Conservation (phyloP, 495 filamentous ascomycete species). For the Cercophora samala region DNA sequence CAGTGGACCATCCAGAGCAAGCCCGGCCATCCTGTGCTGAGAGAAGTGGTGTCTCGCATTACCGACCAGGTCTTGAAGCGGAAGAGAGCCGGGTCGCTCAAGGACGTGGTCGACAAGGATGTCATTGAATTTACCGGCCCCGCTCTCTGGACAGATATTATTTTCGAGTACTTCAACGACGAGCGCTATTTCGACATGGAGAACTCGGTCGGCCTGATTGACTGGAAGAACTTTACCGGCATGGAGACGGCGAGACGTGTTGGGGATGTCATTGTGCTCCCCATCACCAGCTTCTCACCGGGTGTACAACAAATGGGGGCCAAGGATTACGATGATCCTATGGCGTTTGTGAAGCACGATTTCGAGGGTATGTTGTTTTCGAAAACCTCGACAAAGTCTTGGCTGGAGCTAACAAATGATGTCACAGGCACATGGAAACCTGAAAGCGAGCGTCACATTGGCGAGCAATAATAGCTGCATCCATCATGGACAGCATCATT, state of each 20-base stretch:
- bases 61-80: constrained; percentile 74
- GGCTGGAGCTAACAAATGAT: background rate
- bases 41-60: constrained; percentile 82
- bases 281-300: constrained; percentile 96
- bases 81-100: constrained; percentile 67
- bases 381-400: background rate
- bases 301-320: constrained; percentile 92
- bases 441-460: constrained; percentile 61
- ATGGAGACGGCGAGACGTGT: constrained; percentile 80
- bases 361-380: constrained; percentile 70
- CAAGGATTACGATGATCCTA: constrained; percentile 84
- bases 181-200: constrained; percentile 81
- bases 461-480: constrained; percentile 31
- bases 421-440: constrained; percentile 74
- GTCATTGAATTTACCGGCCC: constrained; percentile 97
- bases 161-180: constrained; percentile 94
- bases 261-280: constrained; percentile 88
- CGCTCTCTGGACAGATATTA: constrained; percentile 87
- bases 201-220: constrained; percentile 67
- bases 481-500: constrained; percentile 7
- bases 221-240: constrained; percentile 84
- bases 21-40: constrained; percentile 86
- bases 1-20: constrained; percentile 99
- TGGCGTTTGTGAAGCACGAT: constrained; percentile 97
- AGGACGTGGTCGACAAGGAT: constrained; percentile 62